Evolutionary conservation across 805 yeast genomes (phyloP).

Genomic region (Sugiyamaella chiloensis): DNA sequence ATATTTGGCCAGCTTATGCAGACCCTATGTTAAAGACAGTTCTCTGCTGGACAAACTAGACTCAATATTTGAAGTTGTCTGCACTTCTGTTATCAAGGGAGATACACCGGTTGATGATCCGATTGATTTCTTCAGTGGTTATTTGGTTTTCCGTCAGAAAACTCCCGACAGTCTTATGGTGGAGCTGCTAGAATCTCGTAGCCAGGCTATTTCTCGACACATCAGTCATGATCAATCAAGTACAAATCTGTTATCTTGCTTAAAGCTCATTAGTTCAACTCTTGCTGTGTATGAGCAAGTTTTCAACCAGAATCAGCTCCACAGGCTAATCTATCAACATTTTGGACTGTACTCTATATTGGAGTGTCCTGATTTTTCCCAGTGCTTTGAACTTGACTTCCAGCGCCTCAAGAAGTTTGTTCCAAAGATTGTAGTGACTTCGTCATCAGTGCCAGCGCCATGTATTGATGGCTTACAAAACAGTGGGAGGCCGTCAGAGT

Average conservation of each 20-base stretch:
- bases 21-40: background rate
- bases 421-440: conserved; percentile 14
- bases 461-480: conserved; percentile 9
- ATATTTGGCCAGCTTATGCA: conserved; percentile 3
- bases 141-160: conserved; percentile 18
- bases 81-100: background rate
- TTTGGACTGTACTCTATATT: conserved; percentile 17
- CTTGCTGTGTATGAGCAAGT: conserved; percentile 14
- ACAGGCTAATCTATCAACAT: conserved; percentile 15
- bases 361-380: conserved; percentile 18
- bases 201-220: background rate
- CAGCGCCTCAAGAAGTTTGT: conserved; percentile 16
- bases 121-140: conserved; percentile 23
- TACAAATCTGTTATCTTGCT: conserved; percentile 9
- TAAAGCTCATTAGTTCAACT: conserved; percentile 17
- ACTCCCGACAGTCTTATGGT: conserved; percentile 19
- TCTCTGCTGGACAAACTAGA: background rate
- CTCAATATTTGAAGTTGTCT: background rate
- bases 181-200: conserved; percentile 16
- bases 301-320: conserved; percentile 19
- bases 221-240: background rate
- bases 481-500: conserved; percentile 6
- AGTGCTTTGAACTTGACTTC: conserved; percentile 15
- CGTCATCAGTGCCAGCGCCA: conserved; percentile 16
- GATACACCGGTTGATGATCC: conserved; percentile 11